Base-by-base conservation (phyloP, 176 grass and related monocot species). In the Avena insularis region DNA sequence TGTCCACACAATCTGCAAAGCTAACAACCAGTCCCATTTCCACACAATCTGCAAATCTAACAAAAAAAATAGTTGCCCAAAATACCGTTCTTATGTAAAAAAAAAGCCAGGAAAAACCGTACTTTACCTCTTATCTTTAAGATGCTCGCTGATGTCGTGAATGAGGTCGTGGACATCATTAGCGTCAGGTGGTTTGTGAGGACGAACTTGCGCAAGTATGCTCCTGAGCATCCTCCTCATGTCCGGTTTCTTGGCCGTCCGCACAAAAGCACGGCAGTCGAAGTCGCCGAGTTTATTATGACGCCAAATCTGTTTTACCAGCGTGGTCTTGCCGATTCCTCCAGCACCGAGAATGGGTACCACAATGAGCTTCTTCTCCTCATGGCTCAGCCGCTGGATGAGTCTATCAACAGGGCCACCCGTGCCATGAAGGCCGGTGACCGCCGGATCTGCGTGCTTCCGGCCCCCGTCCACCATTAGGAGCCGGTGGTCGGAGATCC, bases 91-190 rank as follows among this genome's bases (percentile, higher is more conserved):
- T n/a, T n/a, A n/a, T n/a, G n/a, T n/a, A n/a, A n/a, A n/a, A n/a
- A n/a, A n/a, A n/a, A n/a, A n/a, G n/a, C n/a, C n/a, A n/a, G n/a
- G n/a, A n/a, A n/a, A n/a, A n/a, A 74, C n/a, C n/a, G n/a, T n/a
- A n/a, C n/a, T n/a, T n/a, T n/a, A n/a, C 71, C 71, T 75, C 45
- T 75, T 75, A 50, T 48, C 46, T 75, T 50, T 5, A 27, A 75
- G 45, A 75, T 50, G 20, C 49, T 75, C 45, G 1, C 2, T 49
- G n/a, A 75, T n/a, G 14, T 75, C 45, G 0, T 12, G 12, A n/a
- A 50, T 75, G 0, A 76, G 48, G 23, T 54, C 3, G 47, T 54
- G 73, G 23, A 54, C 31, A 2, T 54, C 49, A 31, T 2, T 31
- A 31, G 31, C 3, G 23, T 21, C 9, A 13, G 73, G 73, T 14